Evolutionary conservation across 441 rosid species (phyloP), one percentile per base, ranked within the genome.

Genomic region (Populus hybrid): DNA sequence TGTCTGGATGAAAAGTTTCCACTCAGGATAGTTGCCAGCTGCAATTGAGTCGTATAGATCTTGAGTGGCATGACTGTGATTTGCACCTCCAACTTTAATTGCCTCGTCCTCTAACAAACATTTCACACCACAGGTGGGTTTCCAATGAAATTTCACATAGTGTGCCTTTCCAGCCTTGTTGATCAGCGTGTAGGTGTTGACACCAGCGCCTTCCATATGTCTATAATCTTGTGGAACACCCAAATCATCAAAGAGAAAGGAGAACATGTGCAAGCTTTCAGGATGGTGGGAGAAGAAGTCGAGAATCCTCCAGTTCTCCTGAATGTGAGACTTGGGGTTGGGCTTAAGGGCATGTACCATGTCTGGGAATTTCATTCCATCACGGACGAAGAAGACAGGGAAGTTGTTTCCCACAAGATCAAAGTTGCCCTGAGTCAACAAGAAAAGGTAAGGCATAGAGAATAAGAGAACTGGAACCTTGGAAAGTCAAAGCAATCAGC

Each of bases 321-420:
- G 99, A 79, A 96, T 88, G 85, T 95, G 97, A 72, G 99, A 86
- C 86, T 92, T 94, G 8, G 99, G 99, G 71, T 96, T 96, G 36
- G 99, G 98, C 82, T 96, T 96, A 68, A 96, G 85, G 6, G 97
- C 86, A 86, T 96, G 99, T 24, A 96, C 90, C 94, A 93, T 81
- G 85, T 96, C 99, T 32, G 99, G 98, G 87, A 96, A 96, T 76
- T 96, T 91, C 90, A 96, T 91, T 75, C 97, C 99, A 87, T 94
- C 99, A 10, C 98, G 96, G 73, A 96, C n/a, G 75, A 96, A 94
- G 86, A 96, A 96, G 77, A 96, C 99, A 12, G 98, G 98, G 85
- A 94, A 91, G 84, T 96, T 96, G 92, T 93, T 96, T 63, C 99
- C 99, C 80, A 96, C 98, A 14, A 96, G 94, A 89, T 96, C 99